Evolutionary conservation across 176 grass and related monocot genomes (phyloP).

Genomic region (Dactylis glomerata): DNA sequence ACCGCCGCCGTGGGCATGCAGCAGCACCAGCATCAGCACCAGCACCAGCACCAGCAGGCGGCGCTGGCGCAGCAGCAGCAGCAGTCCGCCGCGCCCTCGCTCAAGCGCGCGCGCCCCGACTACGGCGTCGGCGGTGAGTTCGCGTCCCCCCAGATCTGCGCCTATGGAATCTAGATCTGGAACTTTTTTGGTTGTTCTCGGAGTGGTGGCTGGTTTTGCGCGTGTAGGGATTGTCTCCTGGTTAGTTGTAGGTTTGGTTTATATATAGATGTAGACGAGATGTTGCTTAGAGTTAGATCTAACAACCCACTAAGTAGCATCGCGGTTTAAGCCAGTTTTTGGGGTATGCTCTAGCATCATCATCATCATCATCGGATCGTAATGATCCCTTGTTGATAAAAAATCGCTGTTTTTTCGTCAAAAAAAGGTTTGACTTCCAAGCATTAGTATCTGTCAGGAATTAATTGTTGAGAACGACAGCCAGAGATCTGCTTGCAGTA

Average conservation of each 20-base stretch:
- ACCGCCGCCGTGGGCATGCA: conserved; percentile 18
- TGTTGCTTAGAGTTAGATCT: background rate
- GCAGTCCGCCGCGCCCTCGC: conserved; percentile 45
- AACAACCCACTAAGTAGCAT: background rate
- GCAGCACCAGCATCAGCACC: conserved; percentile 13
- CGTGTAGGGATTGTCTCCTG: background rate
- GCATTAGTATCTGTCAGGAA: background rate
- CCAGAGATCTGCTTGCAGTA: background rate
- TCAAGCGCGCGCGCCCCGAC: conserved; percentile 85
- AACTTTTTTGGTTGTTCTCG: background rate
- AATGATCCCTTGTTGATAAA: background rate
- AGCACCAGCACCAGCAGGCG: conserved; percentile 16
- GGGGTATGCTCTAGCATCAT: background rate
- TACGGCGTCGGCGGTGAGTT: conserved; percentile 58
- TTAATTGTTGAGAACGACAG: background rate
- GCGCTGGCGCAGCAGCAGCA: conserved; percentile 38
- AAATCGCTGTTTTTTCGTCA: background rate
- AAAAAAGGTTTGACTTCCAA: background rate
- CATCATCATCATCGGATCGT: background rate
- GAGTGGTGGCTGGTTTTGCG: background rate
- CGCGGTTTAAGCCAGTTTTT: background rate
- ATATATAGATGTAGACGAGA: background rate
- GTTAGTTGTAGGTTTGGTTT: background rate
- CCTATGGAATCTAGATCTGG: conserved; percentile 23
- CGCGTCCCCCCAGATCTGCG: background rate